Evolutionary conservation across 208 protist species (phyloP).

Genomic region (Phytomonas serpens): DNA sequence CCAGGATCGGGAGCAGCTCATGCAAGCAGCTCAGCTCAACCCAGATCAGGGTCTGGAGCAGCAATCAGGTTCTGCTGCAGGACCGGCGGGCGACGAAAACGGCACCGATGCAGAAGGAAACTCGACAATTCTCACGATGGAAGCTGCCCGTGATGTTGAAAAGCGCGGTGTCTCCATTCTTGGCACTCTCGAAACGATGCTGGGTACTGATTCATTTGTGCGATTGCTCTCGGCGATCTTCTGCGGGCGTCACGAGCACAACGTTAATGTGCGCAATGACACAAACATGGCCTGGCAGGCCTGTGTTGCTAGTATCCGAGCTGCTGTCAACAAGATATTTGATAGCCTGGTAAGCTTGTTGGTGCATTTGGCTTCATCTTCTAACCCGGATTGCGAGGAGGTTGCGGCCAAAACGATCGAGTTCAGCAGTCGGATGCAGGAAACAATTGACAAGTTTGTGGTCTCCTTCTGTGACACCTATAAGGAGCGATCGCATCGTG

Average conservation of each 20-base stretch:
- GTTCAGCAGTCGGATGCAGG: constrained; percentile 80
- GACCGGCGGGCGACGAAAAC: constrained; percentile 10
- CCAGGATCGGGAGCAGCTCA: constrained; percentile 19
- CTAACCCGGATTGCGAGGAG: constrained; percentile 80
- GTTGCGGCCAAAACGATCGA: constrained; percentile 80
- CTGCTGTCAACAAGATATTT: constrained; percentile 85
- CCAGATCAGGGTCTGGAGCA: background rate
- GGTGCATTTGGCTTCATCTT: constrained; percentile 60
- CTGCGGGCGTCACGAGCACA: constrained; percentile 83
- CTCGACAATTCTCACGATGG: constrained; percentile 46
- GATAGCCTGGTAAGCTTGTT: constrained; percentile 60
- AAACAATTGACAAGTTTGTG: constrained; percentile 82
- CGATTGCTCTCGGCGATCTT: constrained; percentile 75
- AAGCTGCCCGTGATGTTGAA: constrained; percentile 78
- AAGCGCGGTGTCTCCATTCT: constrained; percentile 82
- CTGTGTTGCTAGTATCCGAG: constrained; percentile 81
- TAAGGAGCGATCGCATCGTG: constrained; percentile 44
- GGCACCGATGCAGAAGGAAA: constrained; percentile 13
- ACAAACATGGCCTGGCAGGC: constrained; percentile 84
- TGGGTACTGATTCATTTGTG: constrained; percentile 64
- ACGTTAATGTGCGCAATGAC: constrained; percentile 60
- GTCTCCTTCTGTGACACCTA: constrained; percentile 58
- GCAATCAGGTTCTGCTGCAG: background rate
- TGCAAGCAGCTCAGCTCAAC: constrained; percentile 12
- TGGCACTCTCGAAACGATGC: constrained; percentile 66